Evolutionary conservation across 345 rosid species (phyloP), one percentile per base, ranked within the genome.

Genomic region (Citrus trifoliata): DNA sequence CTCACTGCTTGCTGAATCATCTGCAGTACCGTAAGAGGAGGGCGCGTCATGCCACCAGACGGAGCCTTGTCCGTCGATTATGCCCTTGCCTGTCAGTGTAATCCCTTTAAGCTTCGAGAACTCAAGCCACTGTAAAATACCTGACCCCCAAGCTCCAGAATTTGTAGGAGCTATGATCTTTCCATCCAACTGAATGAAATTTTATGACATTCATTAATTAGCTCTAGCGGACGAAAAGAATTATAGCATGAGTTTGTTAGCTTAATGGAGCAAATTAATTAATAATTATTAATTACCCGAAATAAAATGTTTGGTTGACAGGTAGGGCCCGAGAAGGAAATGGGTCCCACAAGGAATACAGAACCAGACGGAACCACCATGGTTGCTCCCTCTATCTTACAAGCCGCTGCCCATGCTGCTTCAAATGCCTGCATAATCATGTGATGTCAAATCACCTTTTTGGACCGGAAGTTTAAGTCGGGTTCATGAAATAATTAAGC

Each of bases 31-130:
- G 53, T 80, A 80, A 37, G 81, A 33, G 33, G 81, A 33, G 33
- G 91, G 86, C 19, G 67, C 80, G 79, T 85, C 79, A 19, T 88
- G 82, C 98, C 98, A 93, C 98, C 98, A 92, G 61, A 87, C 92
- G 0, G 94, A 88, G 77, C 98, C 97, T 82, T 80, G 89, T 32
- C 98, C 98, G 63, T 95, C 98, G n/a, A 95, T 87, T 25, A 76
- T 80, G 51, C 98, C 98, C 82, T 88, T 86, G 30, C 98, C 97
- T 78, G 24, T 82, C 38, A 95, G 67, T 65, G 91, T 87, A 80
- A 95, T 86, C 67, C 90, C 89, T 48, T 77, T 58, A 6, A 95
- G 89, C 74, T 90, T 80, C 61, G 83, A 87, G 85, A 95, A 93
- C 60, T 91, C 92, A 14, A 95, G 87, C 98, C 98, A 95, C 30